A percentile compares a stretch with the other conserved stretches of the same genome.
phyloP scores from a whole-genome alignment of 2,329 filamentous ascomycete genomes.

The Colletotrichum camelliae region DNA sequence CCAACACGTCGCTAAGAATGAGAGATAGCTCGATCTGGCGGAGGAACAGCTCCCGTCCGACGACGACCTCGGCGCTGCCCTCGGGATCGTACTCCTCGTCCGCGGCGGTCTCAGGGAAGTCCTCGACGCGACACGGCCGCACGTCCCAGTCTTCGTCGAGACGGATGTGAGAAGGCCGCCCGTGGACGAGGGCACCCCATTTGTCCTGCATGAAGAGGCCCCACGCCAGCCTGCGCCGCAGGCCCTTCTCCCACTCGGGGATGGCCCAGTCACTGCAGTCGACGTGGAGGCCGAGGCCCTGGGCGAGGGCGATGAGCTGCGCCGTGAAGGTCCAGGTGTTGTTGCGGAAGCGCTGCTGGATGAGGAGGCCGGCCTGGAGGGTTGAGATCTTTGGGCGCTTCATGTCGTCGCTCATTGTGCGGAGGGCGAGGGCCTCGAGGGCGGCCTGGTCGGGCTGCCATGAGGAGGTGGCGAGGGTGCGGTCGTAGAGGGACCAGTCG shows the following conservation, averaged over 20 bases:
- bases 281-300: conserved; percentile 64
- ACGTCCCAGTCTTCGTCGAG: conserved; percentile 61
- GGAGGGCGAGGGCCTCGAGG: conserved; percentile 43
- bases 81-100: conserved; percentile 40
- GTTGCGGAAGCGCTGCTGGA: conserved; percentile 54
- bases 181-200: conserved; percentile 63
- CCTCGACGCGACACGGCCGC: conserved; percentile 34
- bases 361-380: conserved; percentile 58
- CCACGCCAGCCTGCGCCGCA: conserved; percentile 68
- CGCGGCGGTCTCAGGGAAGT: conserved; percentile 43
- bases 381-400: conserved; percentile 60
- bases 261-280: conserved; percentile 69
- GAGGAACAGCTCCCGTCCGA: conserved; percentile 53
- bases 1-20: conserved; percentile 56
- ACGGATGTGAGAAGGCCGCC: conserved; percentile 59
- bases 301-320: conserved; percentile 61
- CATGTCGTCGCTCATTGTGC: conserved; percentile 52
- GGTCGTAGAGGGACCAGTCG: conserved; percentile 66
- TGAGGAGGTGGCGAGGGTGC: conserved; percentile 45
- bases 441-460: conserved; percentile 34
- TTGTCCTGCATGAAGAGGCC: conserved; percentile 70
- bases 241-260: conserved; percentile 66
- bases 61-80: conserved; percentile 46
- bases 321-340: conserved; percentile 55
- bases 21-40: conserved; percentile 55